phyloP scores from a whole-genome alignment of 495 filamentous ascomycete species.

The Lasiosphaeria hispida region DNA sequence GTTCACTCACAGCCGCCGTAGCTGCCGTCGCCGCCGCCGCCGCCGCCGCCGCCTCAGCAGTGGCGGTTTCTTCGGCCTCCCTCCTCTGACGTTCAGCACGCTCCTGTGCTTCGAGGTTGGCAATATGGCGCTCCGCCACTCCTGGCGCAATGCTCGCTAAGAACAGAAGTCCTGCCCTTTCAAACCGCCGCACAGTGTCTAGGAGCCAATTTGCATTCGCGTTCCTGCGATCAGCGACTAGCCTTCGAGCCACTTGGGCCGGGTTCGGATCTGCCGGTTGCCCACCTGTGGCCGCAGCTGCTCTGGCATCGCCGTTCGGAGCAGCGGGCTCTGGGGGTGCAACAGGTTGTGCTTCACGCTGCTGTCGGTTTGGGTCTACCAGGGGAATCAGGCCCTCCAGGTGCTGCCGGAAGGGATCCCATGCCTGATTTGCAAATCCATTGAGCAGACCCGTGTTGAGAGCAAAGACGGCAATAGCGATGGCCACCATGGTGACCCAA shows the following conservation, averaged over 20 bases:
- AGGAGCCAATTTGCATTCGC: constrained; percentile 52
- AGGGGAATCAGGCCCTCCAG: constrained; percentile 69
- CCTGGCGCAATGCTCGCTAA: constrained; percentile 82
- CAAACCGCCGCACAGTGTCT: constrained; percentile 59
- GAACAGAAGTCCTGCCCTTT: constrained; percentile 78
- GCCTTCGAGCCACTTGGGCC: constrained; percentile 50
- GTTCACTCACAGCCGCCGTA: no score
- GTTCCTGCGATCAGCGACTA: constrained; percentile 51
- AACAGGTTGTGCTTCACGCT: constrained; percentile 18
- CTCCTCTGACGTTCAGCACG: constrained; percentile 47
- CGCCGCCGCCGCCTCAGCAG: constrained; percentile 24
- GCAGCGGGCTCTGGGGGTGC: no score
- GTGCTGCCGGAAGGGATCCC: constrained; percentile 65
- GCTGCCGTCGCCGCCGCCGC: constrained; percentile 7
- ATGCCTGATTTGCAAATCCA: constrained; percentile 52
- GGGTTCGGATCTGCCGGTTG: constrained; percentile 41
- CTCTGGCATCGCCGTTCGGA: not conserved
- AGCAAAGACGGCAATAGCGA: constrained; percentile 59
- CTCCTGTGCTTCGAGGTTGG: constrained; percentile 62
- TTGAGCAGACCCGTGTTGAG: constrained; percentile 64
- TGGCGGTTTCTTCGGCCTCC: constrained; percentile 46
- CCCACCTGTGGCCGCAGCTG: constrained; percentile 9
- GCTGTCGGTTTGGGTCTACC: constrained; percentile 31
- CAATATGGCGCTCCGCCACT: constrained; percentile 78
- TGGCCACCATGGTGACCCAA: constrained; percentile 59